Evolutionary conservation across 306 rosid genomes (phyloP).

Genomic region (Potentilla sterilis): DNA sequence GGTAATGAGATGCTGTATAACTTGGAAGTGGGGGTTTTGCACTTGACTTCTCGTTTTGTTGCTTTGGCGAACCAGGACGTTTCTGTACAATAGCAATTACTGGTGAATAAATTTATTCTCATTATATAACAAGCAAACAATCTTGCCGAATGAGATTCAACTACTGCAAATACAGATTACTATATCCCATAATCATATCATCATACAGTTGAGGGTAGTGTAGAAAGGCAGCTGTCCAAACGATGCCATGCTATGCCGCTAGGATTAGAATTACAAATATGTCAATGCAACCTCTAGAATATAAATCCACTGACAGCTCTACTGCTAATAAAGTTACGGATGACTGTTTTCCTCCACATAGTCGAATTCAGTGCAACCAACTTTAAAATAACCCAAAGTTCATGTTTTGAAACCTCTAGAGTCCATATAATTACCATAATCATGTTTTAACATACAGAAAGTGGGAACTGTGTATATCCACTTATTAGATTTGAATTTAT

Average conservation of each 20-base stretch:
- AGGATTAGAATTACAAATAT: neutral
- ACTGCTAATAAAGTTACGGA: neutral
- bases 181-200: neutral
- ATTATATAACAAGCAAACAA: constrained; percentile 4
- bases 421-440: neutral
- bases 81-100: constrained; percentile 49
- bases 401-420: neutral
- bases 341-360: neutral
- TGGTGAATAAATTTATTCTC: neutral
- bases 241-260: neutral
- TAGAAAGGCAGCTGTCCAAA: neutral
- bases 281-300: neutral
- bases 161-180: neutral
- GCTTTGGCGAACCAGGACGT: constrained; percentile 81
- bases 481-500: neutral
- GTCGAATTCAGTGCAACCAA: neutral
- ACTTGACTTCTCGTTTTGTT: constrained; percentile 57
- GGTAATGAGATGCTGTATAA: constrained; percentile 53
- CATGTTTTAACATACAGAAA: neutral
- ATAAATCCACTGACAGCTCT: neutral
- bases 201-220: no score
- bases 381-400: neutral
- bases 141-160: neutral
- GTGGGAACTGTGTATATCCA: neutral
- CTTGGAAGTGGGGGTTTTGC: constrained; percentile 85